A percentile compares a stretch with the other conserved stretches of the same genome.
Conservation (phyloP, 163 green algal genomes). For the Chlamydomonas reinhardtii region DNA sequence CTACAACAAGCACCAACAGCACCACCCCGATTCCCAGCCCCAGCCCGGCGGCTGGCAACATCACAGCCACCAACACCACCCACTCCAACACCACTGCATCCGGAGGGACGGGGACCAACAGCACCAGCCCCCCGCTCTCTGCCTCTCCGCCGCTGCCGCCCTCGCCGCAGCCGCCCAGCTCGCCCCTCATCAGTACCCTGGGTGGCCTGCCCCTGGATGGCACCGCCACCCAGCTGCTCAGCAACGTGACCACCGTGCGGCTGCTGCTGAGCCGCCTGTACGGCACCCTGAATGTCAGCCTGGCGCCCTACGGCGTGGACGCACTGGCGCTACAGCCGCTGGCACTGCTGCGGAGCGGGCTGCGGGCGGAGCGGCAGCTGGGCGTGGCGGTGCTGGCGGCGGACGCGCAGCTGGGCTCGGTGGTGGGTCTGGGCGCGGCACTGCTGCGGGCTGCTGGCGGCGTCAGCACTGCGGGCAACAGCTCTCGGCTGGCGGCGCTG, state of each 20-base stretch:
- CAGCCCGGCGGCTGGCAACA: no score
- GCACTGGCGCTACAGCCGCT: constrained; percentile 21
- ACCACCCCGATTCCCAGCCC: no score
- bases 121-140: no score
- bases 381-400: constrained; percentile 26
- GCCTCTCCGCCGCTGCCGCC: no score
- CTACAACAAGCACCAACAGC: background rate
- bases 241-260: background rate
- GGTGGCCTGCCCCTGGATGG: no score
- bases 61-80: no score
- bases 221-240: background rate
- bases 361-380: background rate
- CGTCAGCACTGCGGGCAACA: background rate
- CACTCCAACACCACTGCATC: no score
- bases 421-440: constrained; percentile 11
- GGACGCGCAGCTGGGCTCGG: background rate
- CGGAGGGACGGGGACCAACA: no score
- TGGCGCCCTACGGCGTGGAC: background rate
- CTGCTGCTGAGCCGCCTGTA: background rate
- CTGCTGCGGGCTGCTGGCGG: background rate
- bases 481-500: background rate
- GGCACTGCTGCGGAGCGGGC: background rate
- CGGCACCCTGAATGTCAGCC: constrained; percentile 1
- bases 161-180: no score
- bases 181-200: no score